Evolutionary conservation across 208 protist species (phyloP).

Genomic region (Leishmania braziliensis): DNA sequence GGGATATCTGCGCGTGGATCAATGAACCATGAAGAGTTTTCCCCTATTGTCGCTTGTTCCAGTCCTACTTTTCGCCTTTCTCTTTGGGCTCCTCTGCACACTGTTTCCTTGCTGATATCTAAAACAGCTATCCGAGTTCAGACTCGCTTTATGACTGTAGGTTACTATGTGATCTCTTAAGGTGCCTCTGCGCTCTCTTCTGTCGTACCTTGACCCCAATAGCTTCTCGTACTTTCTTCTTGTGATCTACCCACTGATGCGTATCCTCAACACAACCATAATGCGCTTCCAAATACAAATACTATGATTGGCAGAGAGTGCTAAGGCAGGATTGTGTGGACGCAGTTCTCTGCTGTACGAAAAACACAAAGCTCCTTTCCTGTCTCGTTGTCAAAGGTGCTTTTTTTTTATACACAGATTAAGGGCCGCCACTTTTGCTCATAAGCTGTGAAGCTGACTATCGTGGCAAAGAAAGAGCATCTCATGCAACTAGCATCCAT

Average conservation of each 20-base stretch:
- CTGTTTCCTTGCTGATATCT: neutral
- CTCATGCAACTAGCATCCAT: neutral
- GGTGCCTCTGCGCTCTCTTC: neutral
- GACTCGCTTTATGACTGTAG: neutral
- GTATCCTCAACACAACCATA: neutral
- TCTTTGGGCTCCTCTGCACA: neutral
- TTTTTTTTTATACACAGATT: conserved; percentile 7
- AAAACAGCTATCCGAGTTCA: neutral
- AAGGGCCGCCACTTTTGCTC: neutral
- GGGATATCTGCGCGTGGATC: neutral
- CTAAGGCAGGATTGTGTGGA: neutral
- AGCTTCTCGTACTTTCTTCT: neutral
- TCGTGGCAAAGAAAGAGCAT: neutral
- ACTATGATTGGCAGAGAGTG: neutral
- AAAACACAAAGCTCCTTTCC: neutral
- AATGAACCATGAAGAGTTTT: neutral
- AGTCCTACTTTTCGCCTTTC: neutral
- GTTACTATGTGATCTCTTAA: neutral
- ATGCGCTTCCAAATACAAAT: neutral
- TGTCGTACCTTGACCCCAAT: neutral
- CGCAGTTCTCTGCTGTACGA: neutral
- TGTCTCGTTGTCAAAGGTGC: neutral
- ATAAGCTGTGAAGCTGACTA: neutral
- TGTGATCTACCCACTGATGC: neutral
- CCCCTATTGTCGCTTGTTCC: neutral